Base-by-base conservation (phyloP, 345 rosid genomes). In the Camelina sativa region DNA sequence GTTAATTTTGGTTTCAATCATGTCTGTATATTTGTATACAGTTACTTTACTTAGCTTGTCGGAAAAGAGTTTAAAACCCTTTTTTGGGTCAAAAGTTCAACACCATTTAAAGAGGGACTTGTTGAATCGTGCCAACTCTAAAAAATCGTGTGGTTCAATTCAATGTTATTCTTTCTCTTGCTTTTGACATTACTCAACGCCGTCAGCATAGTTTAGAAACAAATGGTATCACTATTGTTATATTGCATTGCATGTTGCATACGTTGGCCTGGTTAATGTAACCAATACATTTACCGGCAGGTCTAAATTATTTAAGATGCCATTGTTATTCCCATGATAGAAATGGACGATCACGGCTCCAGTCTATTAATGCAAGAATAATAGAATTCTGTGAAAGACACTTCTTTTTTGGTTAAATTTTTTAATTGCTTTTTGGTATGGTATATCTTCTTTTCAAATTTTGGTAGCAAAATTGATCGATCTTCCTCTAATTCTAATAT, bases 401-500 rank as follows among this genome's bases (percentile, higher is more conserved):
- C 7, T 52, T 30, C 15, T 30, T 43, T 70, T 30, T 3, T 7
- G 23, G 52, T 67, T 61, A 43, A 32, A 34, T n/a, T 51, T 68
- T 34, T 30, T 28, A 1, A 28, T 67, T 41, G 68, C 48, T 5
- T 76, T 73, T n/a, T 53, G 63, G 67, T 69, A 20, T 34, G 11
- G 20, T 52, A 62, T 15, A 4, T 4, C 20, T 51, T 40, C 48
- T 59, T 59, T n/a, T 28, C 12, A 64, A 46, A 6, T 1, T 44
- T 69, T 15, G 35, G 50, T 73, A 41, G 71, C 5, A 4, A 44
- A 61, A 23, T 47, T 23, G 32, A 69, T 69, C 59, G 40, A 48
- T 22, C 73, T 52, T 34, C 75, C 20, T 77, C 75, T 73, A 8
- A 67, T 35, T 76, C 32, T 73, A 38, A 66, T 58, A 25, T 71